phyloP scores from a whole-genome alignment of 148 eudicot species.

The Suaeda aralocaspica region DNA sequence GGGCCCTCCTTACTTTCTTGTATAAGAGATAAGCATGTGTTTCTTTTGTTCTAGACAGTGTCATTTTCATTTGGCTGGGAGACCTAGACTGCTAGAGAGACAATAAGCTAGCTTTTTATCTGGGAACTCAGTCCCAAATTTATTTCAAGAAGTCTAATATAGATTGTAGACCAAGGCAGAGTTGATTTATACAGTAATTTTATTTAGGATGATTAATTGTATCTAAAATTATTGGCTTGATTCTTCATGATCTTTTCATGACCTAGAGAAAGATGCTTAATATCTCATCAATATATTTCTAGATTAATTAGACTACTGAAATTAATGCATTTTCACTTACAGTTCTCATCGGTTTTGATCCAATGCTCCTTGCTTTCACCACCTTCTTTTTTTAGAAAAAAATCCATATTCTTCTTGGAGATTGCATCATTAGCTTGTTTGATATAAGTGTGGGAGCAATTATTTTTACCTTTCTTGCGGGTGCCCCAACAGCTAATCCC shows the following conservation, averaged over 20 bases:
- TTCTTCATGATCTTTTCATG: neutral
- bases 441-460: constrained; percentile 15
- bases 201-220: neutral
- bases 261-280: neutral
- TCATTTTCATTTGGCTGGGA: neutral
- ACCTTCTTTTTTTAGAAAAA: constrained; percentile 15
- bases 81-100: neutral
- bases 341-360: constrained; percentile 77
- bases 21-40: neutral
- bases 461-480: constrained; percentile 22
- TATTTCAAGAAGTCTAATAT: neutral
- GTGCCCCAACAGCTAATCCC: constrained; percentile 29
- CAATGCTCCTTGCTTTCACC: constrained; percentile 46
- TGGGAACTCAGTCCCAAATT: neutral
- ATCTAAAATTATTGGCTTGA: neutral
- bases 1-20: neutral
- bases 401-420: constrained; percentile 3
- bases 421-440: constrained; percentile 22
- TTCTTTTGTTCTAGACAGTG: neutral
- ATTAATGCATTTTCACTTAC: constrained; percentile 46
- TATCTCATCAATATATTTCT: neutral
- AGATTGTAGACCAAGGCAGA: neutral
- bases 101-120: neutral
- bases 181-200: too few species aligned
- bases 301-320: neutral